phyloP scores from a whole-genome alignment of 225 moss, liverwort and hornwort genomes.

The Bryum argenteum region DNA sequence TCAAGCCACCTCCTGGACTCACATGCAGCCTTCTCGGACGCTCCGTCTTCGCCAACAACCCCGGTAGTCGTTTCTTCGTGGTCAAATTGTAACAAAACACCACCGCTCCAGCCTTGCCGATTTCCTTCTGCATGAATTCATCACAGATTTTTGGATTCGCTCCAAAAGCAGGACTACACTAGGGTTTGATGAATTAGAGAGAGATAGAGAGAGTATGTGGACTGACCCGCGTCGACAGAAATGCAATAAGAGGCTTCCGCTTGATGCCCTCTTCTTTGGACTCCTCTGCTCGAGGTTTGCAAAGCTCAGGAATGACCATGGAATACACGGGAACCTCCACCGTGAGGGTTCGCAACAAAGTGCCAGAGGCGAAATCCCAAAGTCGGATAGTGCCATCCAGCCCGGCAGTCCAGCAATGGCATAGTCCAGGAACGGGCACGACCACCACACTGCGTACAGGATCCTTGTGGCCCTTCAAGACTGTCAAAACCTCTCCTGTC shows the following conservation, averaged over 20 bases:
- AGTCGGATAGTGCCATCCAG: conserved; percentile 75
- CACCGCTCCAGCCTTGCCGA: conserved; percentile 31
- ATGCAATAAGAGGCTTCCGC: conserved; percentile 44
- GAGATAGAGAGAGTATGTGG: not conserved
- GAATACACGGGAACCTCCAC: conserved; percentile 45
- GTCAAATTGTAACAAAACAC: conserved; percentile 65
- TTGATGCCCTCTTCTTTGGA: conserved; percentile 37
- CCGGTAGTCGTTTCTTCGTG: conserved; percentile 45
- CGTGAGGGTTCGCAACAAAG: conserved; percentile 40
- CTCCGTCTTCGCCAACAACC: conserved; percentile 61
- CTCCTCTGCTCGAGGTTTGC: conserved; percentile 31
- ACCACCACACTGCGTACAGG: conserved; percentile 66
- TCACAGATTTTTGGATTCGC: not conserved
- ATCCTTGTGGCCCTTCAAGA: conserved; percentile 55
- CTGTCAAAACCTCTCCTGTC: conserved; percentile 55
- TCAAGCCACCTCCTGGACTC: conserved; percentile 65
- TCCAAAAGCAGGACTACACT: not conserved
- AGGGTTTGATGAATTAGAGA: not conserved
- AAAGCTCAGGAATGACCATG: conserved; percentile 73
- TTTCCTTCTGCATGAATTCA: conserved; percentile 16
- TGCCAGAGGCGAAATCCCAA: conserved; percentile 66
- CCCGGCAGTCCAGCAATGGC: conserved; percentile 82
- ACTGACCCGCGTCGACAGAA: conserved; percentile 60
- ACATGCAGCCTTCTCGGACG: conserved; percentile 46
- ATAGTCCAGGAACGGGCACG: conserved; percentile 32